Conservation (phyloP, 2,329 filamentous ascomycete species). For the Alternaria brassicae region DNA sequence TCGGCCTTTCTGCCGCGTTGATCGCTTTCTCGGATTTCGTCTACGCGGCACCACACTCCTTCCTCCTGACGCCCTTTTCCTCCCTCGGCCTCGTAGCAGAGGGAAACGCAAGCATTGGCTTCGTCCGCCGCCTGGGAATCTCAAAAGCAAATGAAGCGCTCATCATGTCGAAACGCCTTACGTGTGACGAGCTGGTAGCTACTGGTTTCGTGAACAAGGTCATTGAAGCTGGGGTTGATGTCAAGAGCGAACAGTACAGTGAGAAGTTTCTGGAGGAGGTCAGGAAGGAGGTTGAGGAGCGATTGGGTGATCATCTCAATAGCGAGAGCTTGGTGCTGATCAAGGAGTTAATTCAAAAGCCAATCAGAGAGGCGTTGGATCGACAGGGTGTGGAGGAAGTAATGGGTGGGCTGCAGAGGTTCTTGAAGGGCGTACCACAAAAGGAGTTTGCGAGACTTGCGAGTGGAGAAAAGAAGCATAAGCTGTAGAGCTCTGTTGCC, state of each 20-base stretch:
- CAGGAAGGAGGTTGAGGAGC: slow-evolving; percentile 79
- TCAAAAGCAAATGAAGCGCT: slow-evolving; percentile 89
- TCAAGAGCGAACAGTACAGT: slow-evolving; percentile 58
- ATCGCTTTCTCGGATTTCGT: slow-evolving; percentile 89
- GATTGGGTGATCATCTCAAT: slow-evolving; percentile 79
- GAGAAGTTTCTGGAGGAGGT: slow-evolving; percentile 75
- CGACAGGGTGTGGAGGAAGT: slow-evolving; percentile 82
- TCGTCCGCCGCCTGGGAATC: slow-evolving; percentile 81
- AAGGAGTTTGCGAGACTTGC: slow-evolving; percentile 87
- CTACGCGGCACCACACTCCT: slow-evolving; percentile 80
- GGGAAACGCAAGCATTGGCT: slow-evolving; percentile 78
- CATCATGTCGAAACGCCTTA: slow-evolving; percentile 84
- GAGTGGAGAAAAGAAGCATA: slow-evolving; percentile 90
- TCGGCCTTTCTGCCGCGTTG: slow-evolving; percentile 87
- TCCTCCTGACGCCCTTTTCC: slow-evolving; percentile 88
- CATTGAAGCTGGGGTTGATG: slow-evolving; percentile 63
- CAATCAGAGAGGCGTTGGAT: slow-evolving; percentile 76
- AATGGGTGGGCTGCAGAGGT: slow-evolving; percentile 82
- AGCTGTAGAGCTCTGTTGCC: slow-evolving; percentile 64
- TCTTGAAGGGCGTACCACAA: slow-evolving; percentile 81
- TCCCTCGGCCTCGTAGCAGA: slow-evolving; percentile 90
- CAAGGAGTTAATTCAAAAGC: slow-evolving; percentile 80
- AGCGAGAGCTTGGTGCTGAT: slow-evolving; percentile 81
- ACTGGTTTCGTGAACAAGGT: slow-evolving; percentile 88
- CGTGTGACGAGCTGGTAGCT: slow-evolving; percentile 73